Conservation (phyloP, 2,329 filamentous ascomycete genomes). For the Bipolaris zeicola region DNA sequence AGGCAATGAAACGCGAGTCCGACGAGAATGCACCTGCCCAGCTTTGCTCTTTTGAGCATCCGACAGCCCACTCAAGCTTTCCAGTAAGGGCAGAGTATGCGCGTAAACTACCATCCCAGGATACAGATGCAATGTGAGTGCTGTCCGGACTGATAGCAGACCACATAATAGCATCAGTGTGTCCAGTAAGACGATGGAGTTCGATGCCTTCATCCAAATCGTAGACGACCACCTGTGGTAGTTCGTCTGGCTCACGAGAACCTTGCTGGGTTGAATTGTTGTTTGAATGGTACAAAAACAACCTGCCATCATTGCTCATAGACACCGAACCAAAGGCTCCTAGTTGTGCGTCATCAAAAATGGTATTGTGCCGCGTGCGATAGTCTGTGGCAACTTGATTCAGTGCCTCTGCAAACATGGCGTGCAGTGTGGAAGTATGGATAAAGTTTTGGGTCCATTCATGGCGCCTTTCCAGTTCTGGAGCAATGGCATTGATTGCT, state of each 20-base stretch:
- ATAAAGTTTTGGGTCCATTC: conserved; percentile 38
- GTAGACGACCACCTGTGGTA: background rate
- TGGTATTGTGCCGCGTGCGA: conserved; percentile 28
- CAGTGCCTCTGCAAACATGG: conserved; percentile 29
- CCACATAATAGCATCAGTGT: background rate
- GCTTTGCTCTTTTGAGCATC: conserved; percentile 22
- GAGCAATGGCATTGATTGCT: conserved; percentile 34
- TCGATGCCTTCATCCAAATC: background rate
- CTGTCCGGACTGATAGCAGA: background rate
- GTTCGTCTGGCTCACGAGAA: background rate
- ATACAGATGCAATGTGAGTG: background rate
- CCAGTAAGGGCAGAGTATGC: conserved; percentile 19
- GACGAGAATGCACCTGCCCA: conserved; percentile 37
- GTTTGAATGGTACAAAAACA: background rate
- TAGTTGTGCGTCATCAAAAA: conserved; percentile 11
- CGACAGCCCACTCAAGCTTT: conserved; percentile 26
- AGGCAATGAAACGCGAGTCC: conserved; percentile 32
- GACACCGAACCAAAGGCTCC: background rate
- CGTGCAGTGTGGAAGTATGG: conserved; percentile 22
- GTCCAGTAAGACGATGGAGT: background rate
- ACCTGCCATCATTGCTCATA: background rate
- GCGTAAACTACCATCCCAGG: background rate
- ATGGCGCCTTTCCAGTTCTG: conserved; percentile 29
- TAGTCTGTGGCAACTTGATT: conserved; percentile 25
- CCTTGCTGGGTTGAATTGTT: background rate